Evolutionary conservation across 1,139 yeast species (phyloP), one percentile per base, ranked within the genome.

Genomic region (Kodamaea plutei): DNA sequence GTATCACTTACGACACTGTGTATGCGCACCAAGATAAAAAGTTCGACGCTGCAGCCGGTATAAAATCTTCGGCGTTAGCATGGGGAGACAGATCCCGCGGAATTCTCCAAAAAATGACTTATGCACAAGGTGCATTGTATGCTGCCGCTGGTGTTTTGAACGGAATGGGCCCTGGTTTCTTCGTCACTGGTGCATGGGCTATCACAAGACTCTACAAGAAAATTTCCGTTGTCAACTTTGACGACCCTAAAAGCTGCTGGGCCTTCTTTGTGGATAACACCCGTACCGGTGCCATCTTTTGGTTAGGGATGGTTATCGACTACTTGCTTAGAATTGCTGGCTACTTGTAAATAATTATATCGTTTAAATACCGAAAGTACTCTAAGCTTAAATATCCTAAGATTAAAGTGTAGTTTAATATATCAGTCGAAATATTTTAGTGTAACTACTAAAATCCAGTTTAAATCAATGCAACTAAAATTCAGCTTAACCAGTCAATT

Each of bases 11-110:
- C 56, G 99, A 93, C 56, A 85, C 97, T 3, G 78, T 93, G 25
- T 93, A 93, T 55, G 98, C 98, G 1, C 99, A 93, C 55, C 99
- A 93, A 61, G 98, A 93, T 57, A 93, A 93, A 61, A 62, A 58
- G 37, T 93, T 82, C 49, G 99, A 93, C 56, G 61, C 83, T 32
- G 64, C 72, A 34, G 97, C 95, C 1, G 97, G 97, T 6, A 83
- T 93, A 44, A 88, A 89, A 56, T 85, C 96, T 2, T 87, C 97
- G 1, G 98, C 98, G 4, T 70, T 91, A 46, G 87, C 82, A 4
- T 91, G 98, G 97, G 94, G 93, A 3, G 74, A 73, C 13, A 71
- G 74, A 20, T 75, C 95, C 1, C 87, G 82, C 50, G 73, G 79
- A 4, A 76, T 88, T 29, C 62, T 85, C 46, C 67, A 73, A 29